Evolutionary conservation across 2,329 filamentous ascomycete genomes (phyloP).

Genomic region (Polytolypa hystricis): DNA sequence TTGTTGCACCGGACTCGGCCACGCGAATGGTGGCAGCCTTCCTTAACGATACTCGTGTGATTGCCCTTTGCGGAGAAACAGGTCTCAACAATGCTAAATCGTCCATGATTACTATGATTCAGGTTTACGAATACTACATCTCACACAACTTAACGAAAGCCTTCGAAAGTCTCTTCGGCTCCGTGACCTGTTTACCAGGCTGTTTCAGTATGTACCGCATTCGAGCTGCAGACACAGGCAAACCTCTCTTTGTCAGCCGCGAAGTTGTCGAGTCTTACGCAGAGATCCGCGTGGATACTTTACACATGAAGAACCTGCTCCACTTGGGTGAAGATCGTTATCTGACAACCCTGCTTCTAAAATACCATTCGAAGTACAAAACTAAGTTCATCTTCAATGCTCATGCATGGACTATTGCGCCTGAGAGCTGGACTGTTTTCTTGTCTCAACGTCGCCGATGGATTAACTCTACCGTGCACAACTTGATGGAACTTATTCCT

Average conservation of each 20-base stretch:
- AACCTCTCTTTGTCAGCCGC: slow-evolving; percentile 89
- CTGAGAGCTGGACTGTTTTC: slow-evolving; percentile 89
- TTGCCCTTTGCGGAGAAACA: slow-evolving; percentile 90
- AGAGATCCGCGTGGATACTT: slow-evolving; percentile 89
- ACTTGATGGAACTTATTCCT: slow-evolving; percentile 88
- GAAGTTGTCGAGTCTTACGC: slow-evolving; percentile 82
- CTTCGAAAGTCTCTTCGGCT: slow-evolving; percentile 93
- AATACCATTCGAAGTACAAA: slow-evolving; percentile 88
- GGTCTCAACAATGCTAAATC: slow-evolving; percentile 84
- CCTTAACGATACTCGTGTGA: slow-evolving; percentile 82
- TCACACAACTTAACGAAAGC: slow-evolving; percentile 95
- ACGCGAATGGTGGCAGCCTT: slow-evolving; percentile 88
- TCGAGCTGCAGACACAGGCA: slow-evolving; percentile 83
- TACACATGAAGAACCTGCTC: slow-evolving; percentile 97
- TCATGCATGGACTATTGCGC: slow-evolving; percentile 93
- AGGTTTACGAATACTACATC: slow-evolving; percentile 99
- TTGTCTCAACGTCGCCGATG: slow-evolving; percentile 96
- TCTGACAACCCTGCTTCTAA: slow-evolving; percentile 85
- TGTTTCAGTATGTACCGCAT: slow-evolving; percentile 99
- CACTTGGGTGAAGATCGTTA: slow-evolving; percentile 97
- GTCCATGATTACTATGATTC: slow-evolving; percentile 96
- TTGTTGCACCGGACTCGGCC: slow-evolving; percentile 78
- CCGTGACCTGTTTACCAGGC: slow-evolving; percentile 92
- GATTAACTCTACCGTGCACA: slow-evolving; percentile 99
- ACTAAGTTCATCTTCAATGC: slow-evolving; percentile 92